A percentile compares a stretch with the other conserved stretches of the same genome.
Conservation (phyloP, 108 stramenopile genomes). For the Licmophora abbreviata region DNA sequence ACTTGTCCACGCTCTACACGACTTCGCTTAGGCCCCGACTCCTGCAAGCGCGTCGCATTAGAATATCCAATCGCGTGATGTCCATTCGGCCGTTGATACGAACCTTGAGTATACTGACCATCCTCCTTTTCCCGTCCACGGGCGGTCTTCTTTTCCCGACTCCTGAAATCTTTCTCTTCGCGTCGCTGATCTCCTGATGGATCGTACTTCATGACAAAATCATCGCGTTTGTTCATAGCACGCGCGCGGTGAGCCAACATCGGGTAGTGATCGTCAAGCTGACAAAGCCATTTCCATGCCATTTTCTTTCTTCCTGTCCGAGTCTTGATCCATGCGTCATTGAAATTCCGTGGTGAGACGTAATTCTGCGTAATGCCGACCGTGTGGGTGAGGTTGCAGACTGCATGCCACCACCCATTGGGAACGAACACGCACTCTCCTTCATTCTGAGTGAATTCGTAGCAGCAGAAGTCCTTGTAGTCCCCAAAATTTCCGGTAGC, state of each 20-base stretch:
- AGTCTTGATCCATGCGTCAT: conserved; percentile 87
- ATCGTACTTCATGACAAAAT: conserved; percentile 87
- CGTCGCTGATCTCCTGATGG: conserved; percentile 30
- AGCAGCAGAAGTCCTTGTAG: conserved; percentile 70
- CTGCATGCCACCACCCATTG: conserved; percentile 98
- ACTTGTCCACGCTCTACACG: too few species aligned
- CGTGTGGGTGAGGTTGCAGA: conserved; percentile 92
- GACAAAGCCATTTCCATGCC: conserved; percentile 86
- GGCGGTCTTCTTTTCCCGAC: conserved; percentile 14
- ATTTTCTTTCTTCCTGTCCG: conserved; percentile 90
- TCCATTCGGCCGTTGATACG: too few species aligned
- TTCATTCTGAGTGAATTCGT: conserved; percentile 94
- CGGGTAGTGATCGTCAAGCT: conserved; percentile 58
- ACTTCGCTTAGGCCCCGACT: too few species aligned
- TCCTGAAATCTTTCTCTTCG: conserved; percentile 12
- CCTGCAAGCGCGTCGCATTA: too few species aligned
- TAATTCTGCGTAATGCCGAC: conserved; percentile 97
- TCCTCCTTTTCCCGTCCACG: too few species aligned
- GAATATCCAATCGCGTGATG: too few species aligned
- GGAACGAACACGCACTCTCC: conserved; percentile 97
- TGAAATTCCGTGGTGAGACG: conserved; percentile 89
- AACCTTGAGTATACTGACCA: too few species aligned
- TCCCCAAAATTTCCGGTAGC: conserved; percentile 18
- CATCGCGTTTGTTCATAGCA: conserved; percentile 71
- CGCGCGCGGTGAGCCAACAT: conserved; percentile 71